Percentiles rank a stretch among this genome's conserved stretches.
These are phyloP conservation scores for Dryas integrifolia DNA, from an alignment of 331 rosid genomes.

Conservation along the genomic window DNA sequence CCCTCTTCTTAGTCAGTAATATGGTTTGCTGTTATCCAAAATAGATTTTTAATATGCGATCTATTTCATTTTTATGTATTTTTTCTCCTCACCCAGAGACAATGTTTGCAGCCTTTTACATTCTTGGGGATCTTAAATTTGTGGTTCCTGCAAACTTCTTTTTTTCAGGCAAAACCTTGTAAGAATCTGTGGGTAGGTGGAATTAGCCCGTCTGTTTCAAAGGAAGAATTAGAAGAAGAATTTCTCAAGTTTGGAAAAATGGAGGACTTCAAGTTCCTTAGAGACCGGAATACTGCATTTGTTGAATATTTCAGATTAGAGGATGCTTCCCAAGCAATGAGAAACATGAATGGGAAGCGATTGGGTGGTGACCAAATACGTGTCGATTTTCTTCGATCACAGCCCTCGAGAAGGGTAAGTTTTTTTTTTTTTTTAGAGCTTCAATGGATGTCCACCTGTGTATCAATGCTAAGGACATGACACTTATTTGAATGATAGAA, in stretches of 20 bases:
- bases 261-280: slow-evolving; percentile 70
- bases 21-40: background rate
- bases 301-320: slow-evolving; percentile 65
- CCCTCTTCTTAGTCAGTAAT: background rate
- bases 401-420: slow-evolving; percentile 57
- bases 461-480: background rate
- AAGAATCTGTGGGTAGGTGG: slow-evolving; percentile 92
- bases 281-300: slow-evolving; percentile 66
- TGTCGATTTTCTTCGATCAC: slow-evolving; percentile 72
- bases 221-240: slow-evolving; percentile 73
- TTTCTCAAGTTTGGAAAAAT: slow-evolving; percentile 73
- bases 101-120: background rate
- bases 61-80: background rate
- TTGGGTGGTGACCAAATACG: slow-evolving; percentile 66
- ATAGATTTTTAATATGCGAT: background rate
- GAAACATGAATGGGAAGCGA: slow-evolving; percentile 72
- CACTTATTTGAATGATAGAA: background rate
- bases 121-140: background rate
- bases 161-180: slow-evolving; percentile 73
- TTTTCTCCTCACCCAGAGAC: background rate
- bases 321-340: slow-evolving; percentile 83
- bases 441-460: background rate
- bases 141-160: slow-evolving; percentile 15
- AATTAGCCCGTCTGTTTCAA: slow-evolving; percentile 66
- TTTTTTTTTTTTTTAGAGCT: slow-evolving; percentile 20